Evolutionary conservation across 2,329 filamentous ascomycete species (phyloP), one percentile per base, ranked within the genome.

Genomic region (Ceratocystis harringtonii): DNA sequence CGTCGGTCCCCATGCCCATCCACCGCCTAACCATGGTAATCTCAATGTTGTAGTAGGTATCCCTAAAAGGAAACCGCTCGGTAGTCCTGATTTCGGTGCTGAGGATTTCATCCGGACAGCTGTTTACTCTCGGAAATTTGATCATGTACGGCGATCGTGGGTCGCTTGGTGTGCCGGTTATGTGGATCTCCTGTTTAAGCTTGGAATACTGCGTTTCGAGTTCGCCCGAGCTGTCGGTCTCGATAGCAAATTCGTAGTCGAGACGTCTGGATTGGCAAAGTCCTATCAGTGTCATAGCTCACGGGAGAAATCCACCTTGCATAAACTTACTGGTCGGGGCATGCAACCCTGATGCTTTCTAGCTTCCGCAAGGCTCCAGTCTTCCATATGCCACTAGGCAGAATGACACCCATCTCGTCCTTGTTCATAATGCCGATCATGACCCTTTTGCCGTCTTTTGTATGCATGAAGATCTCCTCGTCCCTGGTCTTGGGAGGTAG

Each of bases 291-390:
- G 25, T n/a, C 22, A 44, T 10, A 7, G 5, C 19, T 32, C 43
- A 7, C 2, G 17, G n/a, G 15, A 19, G 44, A 19, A 50, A 22
- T 10, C 7, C 15, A 8, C 44, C 36, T 32, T 12, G 4, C 30
- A 17, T 48, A 45, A 32, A 62, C 61, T 52, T 62, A 62, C 61
- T 50, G 61, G 44, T 62, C 44, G 1, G 45, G 25, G 22, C 61
- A 62, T 17, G 43, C 61, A 50, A 62, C 61, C 17, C 44, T 45
- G 10, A 62, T 62, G 28, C 44, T 62, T n/a, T 62, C 45, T 17
- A 48, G 6, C 28, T 58, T 58, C 28, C 52, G 52, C 28, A 30
- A 30, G 10, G 52, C 22, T 30, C 28, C 52, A 5, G 28, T 58
- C 28, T 58, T 58, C 52, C 52, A 58, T 3, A 58, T 25, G 28